Base-by-base conservation (phyloP, 495 filamentous ascomycete species). In the Evansstolkia leycettana region DNA sequence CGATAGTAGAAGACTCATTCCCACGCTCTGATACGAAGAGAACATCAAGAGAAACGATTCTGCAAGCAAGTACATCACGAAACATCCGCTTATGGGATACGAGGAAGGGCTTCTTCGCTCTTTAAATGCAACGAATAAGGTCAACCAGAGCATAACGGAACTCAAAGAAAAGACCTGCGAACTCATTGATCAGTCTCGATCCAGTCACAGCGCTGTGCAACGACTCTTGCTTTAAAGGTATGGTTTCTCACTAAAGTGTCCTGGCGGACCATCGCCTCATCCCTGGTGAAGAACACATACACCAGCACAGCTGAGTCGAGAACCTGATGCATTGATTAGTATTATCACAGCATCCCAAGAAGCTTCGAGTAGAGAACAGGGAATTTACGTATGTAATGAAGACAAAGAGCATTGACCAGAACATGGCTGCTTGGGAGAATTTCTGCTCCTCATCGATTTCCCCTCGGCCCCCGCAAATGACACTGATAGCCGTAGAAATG, bases 61-160 rank as follows among this genome's bases (percentile, higher is more conserved):
- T 2, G 28, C 37, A 10, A 32, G 9, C n/a, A 39, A 12, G 23
- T 45, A 45, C 9, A 40, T 23, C 17, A 34, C 9, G 14, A 31
- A 37, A 26, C 33, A 40, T 15, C 32, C 33, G 15, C 16, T 28
- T 5, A 29, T 15, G 13, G 37, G 26, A 27, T 14, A 33, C n/a
- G 27, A 26, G 16, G 20, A n/a, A 14, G 16, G 31, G 17, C 24
- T 29, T n/a, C 14, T 12, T 33, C 24, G 17, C 14, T 38, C 34
- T 10, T 28, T 15, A 11, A 25, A 30, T 10, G 23, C 31, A n/a
- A 28, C 8, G 26, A 34, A 14, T 12, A 43, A 28, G 2, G 28
- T 31, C 15, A 33, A 33, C 41, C 41, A 43, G 25, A 39, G 13
- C 10, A 43, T 30, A n/a, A 34, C 15, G 6, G 41, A 43, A 11